Base-by-base conservation (phyloP, 176 grass and related monocot genomes). In the Oryza brachyantha region DNA sequence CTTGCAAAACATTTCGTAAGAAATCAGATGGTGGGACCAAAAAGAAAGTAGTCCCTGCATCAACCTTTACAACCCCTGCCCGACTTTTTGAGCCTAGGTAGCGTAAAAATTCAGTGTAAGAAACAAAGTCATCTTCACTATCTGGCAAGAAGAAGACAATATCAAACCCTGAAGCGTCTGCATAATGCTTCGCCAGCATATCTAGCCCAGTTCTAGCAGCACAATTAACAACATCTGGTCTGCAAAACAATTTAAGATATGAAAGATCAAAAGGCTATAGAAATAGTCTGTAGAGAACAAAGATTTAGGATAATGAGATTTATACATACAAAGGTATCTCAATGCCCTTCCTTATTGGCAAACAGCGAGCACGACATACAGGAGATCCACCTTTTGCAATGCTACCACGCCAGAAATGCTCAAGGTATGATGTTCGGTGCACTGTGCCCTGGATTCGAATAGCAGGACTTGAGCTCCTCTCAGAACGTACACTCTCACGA, bases 11-110 rank as follows among this genome's bases (percentile, higher is more conserved):
- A 52, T 91, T 88, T 34, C 81, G 85, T 67, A 99, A 57, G 64
- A 99, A 99, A 76, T 95, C 88, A 28, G 96, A 95, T 60, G 92
- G 92, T 1, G 96, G 92, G 16, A 99, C 92, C 78, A 99, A 85
- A 82, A 99, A 99, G 28, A 99, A 61, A 17, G 96, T 91, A 37
- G 86, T 91, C 17, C 86, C 86, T 43, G 86, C 81, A 72, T 94
- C 88, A 77, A 99, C 80, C 68, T 95, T 99, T 46, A 93, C 96
- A 89, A 99, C 96, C 26, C 96, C 96, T 7, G 96, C 96, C 66
- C 92, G 92, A 72, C 81, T 89, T 85, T 95, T 99, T 52, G 87
- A 89, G 25, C 88, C 61, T 43, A 99, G 71, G 57, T 99, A 99
- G 32, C 80, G 85, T 64, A 99, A 79, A 66, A 99, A 95, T 63